These are phyloP conservation scores for Sherardia arvensis DNA, from an alignment of 257 asterid genomes.

Conservation along the genomic window DNA sequence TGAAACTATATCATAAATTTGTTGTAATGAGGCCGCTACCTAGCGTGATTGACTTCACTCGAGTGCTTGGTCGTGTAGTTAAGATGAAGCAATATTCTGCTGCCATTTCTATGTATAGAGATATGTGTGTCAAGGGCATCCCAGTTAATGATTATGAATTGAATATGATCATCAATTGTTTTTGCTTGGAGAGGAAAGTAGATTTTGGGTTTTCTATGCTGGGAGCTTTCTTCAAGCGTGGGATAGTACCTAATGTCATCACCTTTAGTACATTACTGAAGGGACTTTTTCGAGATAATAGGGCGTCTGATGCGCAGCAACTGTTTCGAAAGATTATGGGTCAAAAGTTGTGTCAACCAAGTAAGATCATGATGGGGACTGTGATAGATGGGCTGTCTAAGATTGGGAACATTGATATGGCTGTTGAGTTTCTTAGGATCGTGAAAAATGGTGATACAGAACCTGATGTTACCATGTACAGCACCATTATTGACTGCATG, in stretches of 20 bases:
- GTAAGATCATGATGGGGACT: not conserved
- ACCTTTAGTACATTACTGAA: conserved; percentile 16
- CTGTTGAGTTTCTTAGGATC: too few species aligned
- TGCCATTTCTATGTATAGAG: not conserved
- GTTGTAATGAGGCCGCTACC: conserved; percentile 17
- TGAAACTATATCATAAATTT: conserved; percentile 16
- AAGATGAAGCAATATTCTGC: not conserved
- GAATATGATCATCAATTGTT: conserved; percentile 5
- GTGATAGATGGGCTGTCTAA: conserved; percentile 27
- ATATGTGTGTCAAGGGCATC: not conserved
- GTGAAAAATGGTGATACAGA: conserved; percentile 2
- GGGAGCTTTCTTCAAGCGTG: too few species aligned
- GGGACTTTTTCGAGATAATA: conserved; percentile 18
- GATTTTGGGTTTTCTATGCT: too few species aligned
- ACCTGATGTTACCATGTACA: conserved; percentile 10
- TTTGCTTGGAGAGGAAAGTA: not conserved
- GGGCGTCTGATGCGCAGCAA: conserved; percentile 12
- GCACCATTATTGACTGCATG: conserved; percentile 9
- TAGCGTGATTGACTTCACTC: conserved; percentile 8
- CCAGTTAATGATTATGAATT: conserved; percentile 2
- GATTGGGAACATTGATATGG: conserved; percentile 7
- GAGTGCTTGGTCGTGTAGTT: not conserved
- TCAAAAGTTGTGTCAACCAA: conserved; percentile 6
- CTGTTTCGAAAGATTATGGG: conserved; percentile 20
- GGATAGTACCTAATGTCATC: too few species aligned